A percentile compares a stretch with the other conserved stretches of the same genome.
Evolutionary conservation across 2,329 filamentous ascomycete genomes (phyloP).

Genomic region (Dactylellina leptospora): DNA sequence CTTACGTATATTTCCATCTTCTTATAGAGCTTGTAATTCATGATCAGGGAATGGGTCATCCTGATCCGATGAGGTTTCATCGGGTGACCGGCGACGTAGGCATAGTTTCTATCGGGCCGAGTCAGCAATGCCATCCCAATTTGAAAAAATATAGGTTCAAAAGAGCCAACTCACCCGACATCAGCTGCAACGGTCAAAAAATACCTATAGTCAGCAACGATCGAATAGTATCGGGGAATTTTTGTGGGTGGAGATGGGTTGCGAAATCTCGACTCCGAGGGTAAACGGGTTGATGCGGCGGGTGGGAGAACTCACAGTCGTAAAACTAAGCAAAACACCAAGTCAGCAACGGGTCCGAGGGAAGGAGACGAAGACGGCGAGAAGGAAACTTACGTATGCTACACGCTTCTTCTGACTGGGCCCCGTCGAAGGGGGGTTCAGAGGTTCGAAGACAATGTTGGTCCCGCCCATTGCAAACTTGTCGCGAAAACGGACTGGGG

Average conservation of each 20-base stretch:
- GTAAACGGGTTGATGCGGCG: conserved; percentile 15
- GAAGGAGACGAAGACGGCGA: conserved; percentile 1
- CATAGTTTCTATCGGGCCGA: conserved; percentile 65
- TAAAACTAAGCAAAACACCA: conserved; percentile 55
- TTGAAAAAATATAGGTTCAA: neutral
- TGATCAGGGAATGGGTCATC: conserved; percentile 72
- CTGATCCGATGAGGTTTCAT: conserved; percentile 72
- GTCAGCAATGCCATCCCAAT: conserved; percentile 15
- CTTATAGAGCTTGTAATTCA: conserved; percentile 78
- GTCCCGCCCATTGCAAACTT: conserved; percentile 44
- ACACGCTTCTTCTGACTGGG: conserved; percentile 56
- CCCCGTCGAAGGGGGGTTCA: conserved; percentile 51
- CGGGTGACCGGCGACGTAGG: conserved; percentile 68
- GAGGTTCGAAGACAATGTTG: conserved; percentile 40
- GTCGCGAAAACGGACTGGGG: conserved; percentile 32
- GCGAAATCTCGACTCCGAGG: conserved; percentile 5
- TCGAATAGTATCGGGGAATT: neutral
- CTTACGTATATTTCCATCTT: conserved; percentile 76
- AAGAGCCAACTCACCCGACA: conserved; percentile 56
- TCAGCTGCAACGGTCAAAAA: conserved; percentile 52
- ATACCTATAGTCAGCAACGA: conserved; percentile 41
- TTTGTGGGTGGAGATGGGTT: neutral
- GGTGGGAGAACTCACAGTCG: conserved; percentile 56
- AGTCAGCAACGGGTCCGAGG: conserved; percentile 16
- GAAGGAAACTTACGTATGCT: conserved; percentile 55